Evolutionary conservation across 2,329 filamentous ascomycete species (phyloP), one percentile per base, ranked within the genome.

Genomic region (Ophiosphaerella herpotricha): DNA sequence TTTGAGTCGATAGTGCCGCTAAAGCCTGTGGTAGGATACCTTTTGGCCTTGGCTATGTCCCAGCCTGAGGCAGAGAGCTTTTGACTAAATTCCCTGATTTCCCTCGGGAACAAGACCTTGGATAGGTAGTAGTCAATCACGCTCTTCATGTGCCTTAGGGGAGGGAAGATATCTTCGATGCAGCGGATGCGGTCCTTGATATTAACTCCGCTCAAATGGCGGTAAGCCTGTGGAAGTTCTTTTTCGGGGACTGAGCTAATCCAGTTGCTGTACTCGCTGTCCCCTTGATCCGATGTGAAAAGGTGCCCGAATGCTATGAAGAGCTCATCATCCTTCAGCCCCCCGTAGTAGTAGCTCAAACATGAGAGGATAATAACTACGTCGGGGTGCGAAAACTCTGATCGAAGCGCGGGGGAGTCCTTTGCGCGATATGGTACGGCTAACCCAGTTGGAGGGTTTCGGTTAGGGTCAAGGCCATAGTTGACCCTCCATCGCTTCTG

Each of bases 311-410:
- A 79, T 0, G 74, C 68, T 0, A 68, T 52, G 7, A 77, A 76
- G 0, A 89, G 60, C 1, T 86, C 76, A 0, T 79, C 62, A 12
- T 85, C 66, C 0, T 48, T 52, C 0, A 89, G 74, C 0, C 86
- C 85, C 0, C 73, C 72, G 42, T 89, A 87, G 59, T 91, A 91
- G 59, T 87, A 89, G 0, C 81, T 78, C 0, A 91, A 70, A 13
- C 82, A 85, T 0, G 87, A 90, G 1, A 90, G 74, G 0, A 85
- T 33, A 2, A 90, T 85, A 0, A 83, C 78, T 0, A 88, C 84
- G 57, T 90, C 82, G 0, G 86, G 85, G 54, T 91, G 86, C 0
- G 85, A 83, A 62, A 82, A 90, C 57, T 90, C 87, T 0, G 85
- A 82, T 6, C 82, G 78, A 0, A 82, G 79, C 0, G 80, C 81